Evolutionary conservation across 148 eudicot species (phyloP), one percentile per base, ranked within the genome.

Genomic region (Agrostemma githago): DNA sequence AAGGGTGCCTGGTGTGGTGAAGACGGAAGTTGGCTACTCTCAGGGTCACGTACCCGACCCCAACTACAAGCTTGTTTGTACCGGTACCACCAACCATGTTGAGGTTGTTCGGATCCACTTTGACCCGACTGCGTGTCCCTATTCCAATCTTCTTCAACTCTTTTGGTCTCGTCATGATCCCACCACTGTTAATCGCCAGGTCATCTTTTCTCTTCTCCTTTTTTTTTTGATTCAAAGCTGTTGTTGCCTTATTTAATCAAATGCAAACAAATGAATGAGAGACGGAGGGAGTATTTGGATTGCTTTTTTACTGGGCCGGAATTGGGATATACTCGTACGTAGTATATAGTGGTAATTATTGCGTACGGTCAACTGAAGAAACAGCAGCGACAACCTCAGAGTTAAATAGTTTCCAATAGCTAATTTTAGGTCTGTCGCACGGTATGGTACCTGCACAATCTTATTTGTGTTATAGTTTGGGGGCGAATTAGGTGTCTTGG

Each of bases 111-210:
- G 99, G 84, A 71, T 95, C 73, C 92, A 88, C 41, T 92, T 85
- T 70, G 96, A 95, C 91, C 99, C 97, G 73, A 78, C 67, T 79
- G 72, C 85, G 8, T 92, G 97, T 78, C 83, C 87, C 0, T 95
- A 90, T 71, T 12, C 81, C 1, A 82, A 85, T 7, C 86, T 95
- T 46, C 89, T 95, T 17, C 66, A 83, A 38, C 78, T 92, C 15
- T 95, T 95, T 77, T 95, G 97, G 97, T 76, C 79, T 8, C 88
- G 91, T 21, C 96, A 90, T 84, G 93, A 95, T 72, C 99, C 97
- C 3, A 95, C 99, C 41, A 84, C 96, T 40, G 82, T 90, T 77
- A 95, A 92, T 80, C 99, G 96, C 62, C 99, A 95, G 96, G 97
- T 92, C 4, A 0, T 56, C 34, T 57, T 0, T 46, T 26, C 5